Evolutionary conservation across 2,329 filamentous ascomycete species (phyloP).

Genomic region (Aureobasidium mangrovei): DNA sequence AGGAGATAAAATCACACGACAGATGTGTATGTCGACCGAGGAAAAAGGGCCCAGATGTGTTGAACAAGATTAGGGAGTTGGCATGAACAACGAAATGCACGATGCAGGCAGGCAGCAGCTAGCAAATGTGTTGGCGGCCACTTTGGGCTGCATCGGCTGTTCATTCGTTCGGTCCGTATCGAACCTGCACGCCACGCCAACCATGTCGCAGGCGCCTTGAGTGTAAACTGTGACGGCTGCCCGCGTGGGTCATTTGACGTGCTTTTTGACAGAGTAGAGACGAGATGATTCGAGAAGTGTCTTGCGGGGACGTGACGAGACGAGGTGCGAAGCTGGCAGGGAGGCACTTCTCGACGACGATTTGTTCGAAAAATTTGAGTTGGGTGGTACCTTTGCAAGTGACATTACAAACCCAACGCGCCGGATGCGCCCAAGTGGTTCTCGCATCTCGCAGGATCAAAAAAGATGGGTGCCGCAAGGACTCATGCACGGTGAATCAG

Average conservation of each 20-base stretch:
- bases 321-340: not conserved
- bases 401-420: constrained; percentile 4
- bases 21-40: not conserved
- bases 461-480: constrained; percentile 9
- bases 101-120: not conserved
- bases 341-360: not conserved
- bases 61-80: not conserved
- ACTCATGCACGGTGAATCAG: not conserved
- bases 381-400: not conserved
- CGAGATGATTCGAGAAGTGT: not conserved
- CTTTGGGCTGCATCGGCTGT: constrained; percentile 6
- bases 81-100: not conserved
- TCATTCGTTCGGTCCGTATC: not conserved
- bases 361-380: not conserved
- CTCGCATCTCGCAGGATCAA: not conserved
- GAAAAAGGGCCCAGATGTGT: not conserved
- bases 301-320: too few relatives aligned
- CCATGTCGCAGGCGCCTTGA: too few relatives aligned
- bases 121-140: constrained; percentile 7
- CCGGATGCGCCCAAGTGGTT: not conserved
- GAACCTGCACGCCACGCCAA: not conserved
- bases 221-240: not conserved
- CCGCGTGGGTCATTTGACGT: not conserved
- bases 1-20: not conserved
- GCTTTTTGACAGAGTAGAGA: not conserved